phyloP scores from a whole-genome alignment of 345 rosid genomes.

The Cochlearia excelsa region DNA sequence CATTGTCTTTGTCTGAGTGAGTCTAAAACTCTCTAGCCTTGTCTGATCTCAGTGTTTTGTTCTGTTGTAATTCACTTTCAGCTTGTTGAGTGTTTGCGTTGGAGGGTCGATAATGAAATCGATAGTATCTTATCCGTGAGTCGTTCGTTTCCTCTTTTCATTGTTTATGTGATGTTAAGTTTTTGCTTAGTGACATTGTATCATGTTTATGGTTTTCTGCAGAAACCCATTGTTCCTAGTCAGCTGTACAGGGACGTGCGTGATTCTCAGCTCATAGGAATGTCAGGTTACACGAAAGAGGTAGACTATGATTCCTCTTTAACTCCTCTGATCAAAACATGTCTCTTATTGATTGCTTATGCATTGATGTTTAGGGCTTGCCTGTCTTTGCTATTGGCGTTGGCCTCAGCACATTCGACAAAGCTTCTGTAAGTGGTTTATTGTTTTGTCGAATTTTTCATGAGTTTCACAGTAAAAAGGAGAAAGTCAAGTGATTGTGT shows the following conservation, averaged over 20 bases:
- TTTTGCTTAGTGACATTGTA: not conserved
- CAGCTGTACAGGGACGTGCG: slow-evolving; percentile 69
- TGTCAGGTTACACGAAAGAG: slow-evolving; percentile 96
- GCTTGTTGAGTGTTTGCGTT: slow-evolving; percentile 79
- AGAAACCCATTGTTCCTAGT: slow-evolving; percentile 88
- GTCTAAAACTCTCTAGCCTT: not conserved
- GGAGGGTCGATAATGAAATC: slow-evolving; percentile 86
- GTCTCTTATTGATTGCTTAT: slow-evolving; percentile 18
- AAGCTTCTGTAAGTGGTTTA: slow-evolving; percentile 73
- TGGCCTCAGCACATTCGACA: slow-evolving; percentile 85
- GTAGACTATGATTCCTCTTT: slow-evolving; percentile 35
- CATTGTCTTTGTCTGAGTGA: not conserved
- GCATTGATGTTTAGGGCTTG: slow-evolving; percentile 57
- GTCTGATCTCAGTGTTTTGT: not conserved
- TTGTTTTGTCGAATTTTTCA: slow-evolving; percentile 1
- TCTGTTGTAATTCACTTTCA: slow-evolving; percentile 36
- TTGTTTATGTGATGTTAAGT: not conserved
- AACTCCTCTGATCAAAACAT: not conserved
- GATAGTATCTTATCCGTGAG: slow-evolving; percentile 74
- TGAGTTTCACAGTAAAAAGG: not conserved
- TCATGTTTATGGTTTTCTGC: slow-evolving; percentile 22
- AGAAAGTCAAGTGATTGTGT: not conserved
- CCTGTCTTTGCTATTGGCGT: slow-evolving; percentile 81
- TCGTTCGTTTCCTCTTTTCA: slow-evolving; percentile 13
- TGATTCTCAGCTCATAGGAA: slow-evolving; percentile 87